phyloP scores from a whole-genome alignment of 495 filamentous ascomycete genomes.

The Hyaloscypha hepaticicola region DNA sequence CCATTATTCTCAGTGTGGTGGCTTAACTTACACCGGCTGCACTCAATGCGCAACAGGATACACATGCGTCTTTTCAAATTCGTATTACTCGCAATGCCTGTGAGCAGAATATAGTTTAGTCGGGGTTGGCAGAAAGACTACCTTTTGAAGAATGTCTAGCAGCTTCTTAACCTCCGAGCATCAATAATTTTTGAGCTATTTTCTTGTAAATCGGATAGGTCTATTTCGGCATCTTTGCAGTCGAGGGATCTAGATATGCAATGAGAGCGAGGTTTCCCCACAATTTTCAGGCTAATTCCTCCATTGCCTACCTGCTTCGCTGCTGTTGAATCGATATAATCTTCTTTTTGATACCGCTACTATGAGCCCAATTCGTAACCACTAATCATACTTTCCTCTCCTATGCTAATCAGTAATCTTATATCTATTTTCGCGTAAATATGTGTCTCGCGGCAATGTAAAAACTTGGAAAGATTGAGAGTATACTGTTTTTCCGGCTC shows the following conservation, averaged over 20 bases:
- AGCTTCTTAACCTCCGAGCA: no score
- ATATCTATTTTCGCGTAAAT: neutral
- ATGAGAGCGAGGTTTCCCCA: neutral
- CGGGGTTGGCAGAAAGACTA: neutral
- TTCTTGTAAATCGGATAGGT: neutral
- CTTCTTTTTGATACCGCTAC: neutral
- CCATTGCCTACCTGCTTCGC: neutral
- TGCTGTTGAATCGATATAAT: neutral
- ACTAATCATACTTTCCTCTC: neutral
- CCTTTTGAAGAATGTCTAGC: no score
- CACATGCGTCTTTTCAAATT: slow-evolving; percentile 26
- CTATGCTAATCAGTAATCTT: neutral
- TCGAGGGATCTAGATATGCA: neutral
- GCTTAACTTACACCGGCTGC: slow-evolving; percentile 21
- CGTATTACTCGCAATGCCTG: slow-evolving; percentile 36
- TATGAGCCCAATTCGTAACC: neutral
- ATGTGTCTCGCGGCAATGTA: neutral
- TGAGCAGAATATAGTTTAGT: slow-evolving; percentile 20
- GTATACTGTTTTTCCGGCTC: no score
- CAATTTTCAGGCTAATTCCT: neutral
- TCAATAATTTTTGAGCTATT: no score
- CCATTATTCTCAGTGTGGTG: slow-evolving; percentile 31
- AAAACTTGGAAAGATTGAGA: no score
- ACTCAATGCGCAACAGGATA: slow-evolving; percentile 28
- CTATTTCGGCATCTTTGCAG: neutral